These are phyloP conservation scores for Vigna trinervia DNA, from an alignment of 306 rosid genomes.

Conservation along the genomic window DNA sequence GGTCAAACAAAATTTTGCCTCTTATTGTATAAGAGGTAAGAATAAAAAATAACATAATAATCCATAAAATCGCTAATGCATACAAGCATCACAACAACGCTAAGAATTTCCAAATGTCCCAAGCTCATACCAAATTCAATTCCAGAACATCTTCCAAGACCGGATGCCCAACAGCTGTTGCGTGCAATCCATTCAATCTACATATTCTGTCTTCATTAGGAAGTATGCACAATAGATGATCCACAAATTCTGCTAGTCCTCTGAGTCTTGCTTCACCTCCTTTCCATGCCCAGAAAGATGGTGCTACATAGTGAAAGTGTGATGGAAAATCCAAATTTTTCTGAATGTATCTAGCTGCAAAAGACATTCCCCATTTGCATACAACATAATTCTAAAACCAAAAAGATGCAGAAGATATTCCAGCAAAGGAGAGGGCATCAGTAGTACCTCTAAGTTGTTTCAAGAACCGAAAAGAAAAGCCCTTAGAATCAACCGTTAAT, in stretches of 20 bases:
- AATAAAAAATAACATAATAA: not conserved
- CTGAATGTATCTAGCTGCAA: conserved; percentile 75
- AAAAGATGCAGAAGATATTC: conserved; percentile 33
- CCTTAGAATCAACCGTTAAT: conserved; percentile 84
- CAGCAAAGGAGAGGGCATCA: conserved; percentile 38
- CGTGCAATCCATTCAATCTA: conserved; percentile 77
- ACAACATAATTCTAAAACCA: conserved; percentile 47
- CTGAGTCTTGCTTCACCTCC: conserved; percentile 88
- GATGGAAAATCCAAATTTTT: conserved; percentile 55
- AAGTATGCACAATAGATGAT: conserved; percentile 86
- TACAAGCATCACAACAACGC: conserved; percentile 1
- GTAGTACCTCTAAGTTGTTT: conserved; percentile 81
- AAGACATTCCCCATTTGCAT: conserved; percentile 55
- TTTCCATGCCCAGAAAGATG: conserved; percentile 99
- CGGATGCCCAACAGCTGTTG: conserved; percentile 95
- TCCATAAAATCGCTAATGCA: not conserved
- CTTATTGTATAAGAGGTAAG: not conserved
- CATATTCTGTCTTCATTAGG: conserved; percentile 87
- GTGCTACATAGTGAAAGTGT: conserved; percentile 92
- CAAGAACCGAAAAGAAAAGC: conserved; percentile 85
- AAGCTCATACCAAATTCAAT: conserved; percentile 59
- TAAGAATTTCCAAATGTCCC: conserved; percentile 22
- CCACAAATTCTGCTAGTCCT: conserved; percentile 81
- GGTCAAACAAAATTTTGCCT: not conserved
- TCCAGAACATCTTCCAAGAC: conserved; percentile 73